A percentile compares a stretch with the other conserved stretches of the same genome.
Conservation (phyloP, 768 basidiomycete species). For the Coprinopsis strossmayeri region DNA sequence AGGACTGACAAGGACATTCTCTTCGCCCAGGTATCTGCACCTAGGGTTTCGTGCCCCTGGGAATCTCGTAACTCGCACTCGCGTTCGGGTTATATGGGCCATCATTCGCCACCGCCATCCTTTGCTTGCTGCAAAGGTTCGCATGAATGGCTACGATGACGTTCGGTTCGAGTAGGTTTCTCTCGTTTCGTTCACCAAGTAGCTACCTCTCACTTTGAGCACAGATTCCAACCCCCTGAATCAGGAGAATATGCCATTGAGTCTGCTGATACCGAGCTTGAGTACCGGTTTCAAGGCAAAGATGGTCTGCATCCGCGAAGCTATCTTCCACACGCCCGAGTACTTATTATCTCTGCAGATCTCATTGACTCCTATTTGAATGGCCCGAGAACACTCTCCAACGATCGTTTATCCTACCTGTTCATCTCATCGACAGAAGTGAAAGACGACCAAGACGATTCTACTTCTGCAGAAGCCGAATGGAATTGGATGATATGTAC, state of each 20-base stretch:
- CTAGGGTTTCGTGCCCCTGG: slow-evolving; percentile 53
- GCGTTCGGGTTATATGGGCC: slow-evolving; percentile 63
- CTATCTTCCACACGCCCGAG: background rate
- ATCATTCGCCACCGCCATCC: slow-evolving; percentile 67
- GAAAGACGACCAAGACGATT: slow-evolving; percentile 1
- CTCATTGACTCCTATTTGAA: slow-evolving; percentile 70
- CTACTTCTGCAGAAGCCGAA: slow-evolving; percentile 18
- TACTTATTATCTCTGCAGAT: too few species aligned
- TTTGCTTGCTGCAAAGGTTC: slow-evolving; percentile 55
- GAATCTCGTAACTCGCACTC: slow-evolving; percentile 31
- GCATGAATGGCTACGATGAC: slow-evolving; percentile 57
- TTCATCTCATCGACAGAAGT: slow-evolving; percentile 29
- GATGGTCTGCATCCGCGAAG: slow-evolving; percentile 37
- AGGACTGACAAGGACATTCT: background rate
- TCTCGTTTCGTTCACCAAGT: background rate
- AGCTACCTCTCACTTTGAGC: slow-evolving; percentile 2
- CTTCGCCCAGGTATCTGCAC: slow-evolving; percentile 68
- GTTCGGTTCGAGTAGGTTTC: slow-evolving; percentile 58
- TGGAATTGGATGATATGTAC: slow-evolving; percentile 69
- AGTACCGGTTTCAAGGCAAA: slow-evolving; percentile 44
- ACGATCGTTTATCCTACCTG: slow-evolving; percentile 60
- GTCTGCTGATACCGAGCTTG: slow-evolving; percentile 41
- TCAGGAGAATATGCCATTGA: slow-evolving; percentile 37
- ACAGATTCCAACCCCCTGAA: slow-evolving; percentile 41
- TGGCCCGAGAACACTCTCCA: slow-evolving; percentile 66